A percentile compares a stretch with the other conserved stretches of the same genome.
Conservation (phyloP, 129 eudicot genomes). For the Silybum marianum region DNA sequence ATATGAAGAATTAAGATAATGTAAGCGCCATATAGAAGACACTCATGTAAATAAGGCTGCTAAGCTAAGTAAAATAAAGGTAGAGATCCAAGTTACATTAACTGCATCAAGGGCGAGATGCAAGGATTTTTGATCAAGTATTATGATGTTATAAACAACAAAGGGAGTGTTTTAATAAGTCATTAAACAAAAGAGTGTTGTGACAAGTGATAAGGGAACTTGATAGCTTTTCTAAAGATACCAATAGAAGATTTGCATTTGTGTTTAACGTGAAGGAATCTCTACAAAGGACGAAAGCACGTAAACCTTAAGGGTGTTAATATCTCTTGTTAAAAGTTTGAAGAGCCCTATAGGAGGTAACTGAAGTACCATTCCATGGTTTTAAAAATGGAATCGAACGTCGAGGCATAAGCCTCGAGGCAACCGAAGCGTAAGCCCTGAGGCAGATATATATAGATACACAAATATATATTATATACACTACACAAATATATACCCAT, state of each 20-base stretch:
- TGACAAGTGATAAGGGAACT: neutral
- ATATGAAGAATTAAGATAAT: neutral
- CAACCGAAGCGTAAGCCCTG: neutral
- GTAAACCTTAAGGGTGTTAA: neutral
- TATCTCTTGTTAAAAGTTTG: neutral
- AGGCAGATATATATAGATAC: neutral
- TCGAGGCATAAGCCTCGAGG: neutral
- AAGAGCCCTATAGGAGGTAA: neutral
- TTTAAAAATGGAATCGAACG: neutral
- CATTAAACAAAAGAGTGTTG: neutral
- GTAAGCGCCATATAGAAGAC: neutral
- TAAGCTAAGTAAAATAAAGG: neutral
- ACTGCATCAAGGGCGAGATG: neutral
- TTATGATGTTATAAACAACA: neutral
- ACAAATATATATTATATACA: too few species aligned
- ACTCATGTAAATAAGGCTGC: neutral
- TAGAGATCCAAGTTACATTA: neutral
- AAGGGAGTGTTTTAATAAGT: neutral
- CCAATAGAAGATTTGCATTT: neutral
- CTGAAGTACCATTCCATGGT: neutral
- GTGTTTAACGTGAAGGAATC: neutral
- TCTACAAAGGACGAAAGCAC: neutral
- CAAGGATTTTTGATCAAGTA: neutral
- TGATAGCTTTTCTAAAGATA: neutral
- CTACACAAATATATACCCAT: neutral